Evolutionary conservation across 345 rosid species (phyloP), one percentile per base, ranked within the genome.

Genomic region (Aethionema arabicum): DNA sequence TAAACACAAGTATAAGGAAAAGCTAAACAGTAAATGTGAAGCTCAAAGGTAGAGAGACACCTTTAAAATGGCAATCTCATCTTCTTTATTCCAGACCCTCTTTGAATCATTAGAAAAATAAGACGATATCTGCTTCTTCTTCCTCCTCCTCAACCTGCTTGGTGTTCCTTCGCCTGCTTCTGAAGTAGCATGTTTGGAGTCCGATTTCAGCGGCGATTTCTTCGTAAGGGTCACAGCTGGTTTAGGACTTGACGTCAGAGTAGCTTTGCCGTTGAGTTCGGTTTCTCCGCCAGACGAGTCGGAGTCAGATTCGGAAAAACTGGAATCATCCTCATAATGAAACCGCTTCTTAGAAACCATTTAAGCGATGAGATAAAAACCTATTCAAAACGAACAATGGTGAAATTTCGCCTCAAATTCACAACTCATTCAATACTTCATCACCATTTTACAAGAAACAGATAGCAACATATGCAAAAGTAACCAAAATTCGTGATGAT

Each of bases 21-120:
- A 35, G 5, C 40, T 32, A n/a, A n/a, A 51, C 6, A 51, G 4
- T n/a, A 38, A 14, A 49, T 49, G 55, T 16, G 12, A 52, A 21
- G 27, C 27, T 21, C 4, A 56, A 56, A 7, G 3, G 44, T 13
- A 32, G 4, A 46, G 8, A 61, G 0, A 49, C 29, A 61, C 66
- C 59, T 64, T 52, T 43, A 64, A 5, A 5, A 64, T 52, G 35
- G 8, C 13, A 32, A 64, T 14, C 52, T 64, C 68, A 7, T 64
- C 68, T 40, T 42, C 7, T 42, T 52, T 11, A 12, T 13, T 42
- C 68, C 68, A 63, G 9, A 52, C 0, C 11, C 41, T 52, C 32
- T 41, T 52, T 2, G 65, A 8, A 45, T 33, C 11, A 8, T 46
- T 9, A 61, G 48, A 7, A 12, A 4, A n/a, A 37, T 35, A 12